Evolutionary conservation across 805 yeast genomes (phyloP), one percentile per base, ranked within the genome.

Genomic region (Wickerhamiella spandovensis): DNA sequence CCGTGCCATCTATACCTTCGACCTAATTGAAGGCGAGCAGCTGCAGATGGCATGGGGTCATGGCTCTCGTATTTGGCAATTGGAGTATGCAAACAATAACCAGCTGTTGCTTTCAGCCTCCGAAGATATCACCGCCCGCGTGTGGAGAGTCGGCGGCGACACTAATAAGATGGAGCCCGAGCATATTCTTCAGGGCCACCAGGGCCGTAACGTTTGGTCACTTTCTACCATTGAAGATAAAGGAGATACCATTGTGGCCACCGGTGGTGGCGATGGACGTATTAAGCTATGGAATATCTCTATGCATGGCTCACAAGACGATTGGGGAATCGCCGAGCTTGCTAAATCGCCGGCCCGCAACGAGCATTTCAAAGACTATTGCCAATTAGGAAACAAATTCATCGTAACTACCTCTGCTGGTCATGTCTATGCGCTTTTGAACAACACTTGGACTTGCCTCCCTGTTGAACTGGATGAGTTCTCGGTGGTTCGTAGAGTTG

Each of bases 231-330:
- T 15, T 5, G 44, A 35, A 2, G 28, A 13, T 5, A 21, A n/a
- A 2, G 84, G 73, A 43, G 72, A 70, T 30, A 58, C 67, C 20
- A 56, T 81, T 2, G 79, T 82, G 7, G 88, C 79, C 1, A 84
- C 95, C 12, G 92, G 95, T 42, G 98, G 98, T 37, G 94, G 95
- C 39, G 98, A 92, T 66, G 97, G 97, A 0, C 76, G 84, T 56
- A 65, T 89, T 1, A 73, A 84, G 54, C 56, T 84, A 5, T 78
- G 81, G 60, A 83, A 82, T 57, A 62, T 61, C 10, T 49, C 44
- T 17, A 46, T 24, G 37, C 43, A 13, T 24, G 38, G 24, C 4
- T 18, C 21, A 2, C 30, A 12, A 5, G 24, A 25, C 15, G 46
- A 44, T 8, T 44, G 38, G 38, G 23, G 35, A 2, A 44, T 44